Percentiles rank a stretch among this genome's conserved stretches.
Evolutionary conservation across 495 filamentous ascomycete genomes (phyloP).

Genomic region (Penicillium antarcticum): DNA sequence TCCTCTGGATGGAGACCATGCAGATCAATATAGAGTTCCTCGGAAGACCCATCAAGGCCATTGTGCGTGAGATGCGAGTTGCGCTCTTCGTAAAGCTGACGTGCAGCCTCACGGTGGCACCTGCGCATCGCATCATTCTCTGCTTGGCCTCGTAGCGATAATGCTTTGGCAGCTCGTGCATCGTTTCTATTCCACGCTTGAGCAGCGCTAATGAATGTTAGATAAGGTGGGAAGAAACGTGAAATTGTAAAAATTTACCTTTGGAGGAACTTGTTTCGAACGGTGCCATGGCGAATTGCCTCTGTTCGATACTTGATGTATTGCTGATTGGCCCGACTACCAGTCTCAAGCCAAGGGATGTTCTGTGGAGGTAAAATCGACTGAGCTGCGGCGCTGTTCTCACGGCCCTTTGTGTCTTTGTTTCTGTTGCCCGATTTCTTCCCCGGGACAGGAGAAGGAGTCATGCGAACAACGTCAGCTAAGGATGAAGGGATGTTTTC

Average conservation of each 20-base stretch:
- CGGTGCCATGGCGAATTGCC: conserved; percentile 92
- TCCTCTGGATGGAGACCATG: conserved; percentile 97
- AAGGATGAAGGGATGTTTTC: conserved; percentile 76
- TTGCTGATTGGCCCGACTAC: conserved; percentile 82
- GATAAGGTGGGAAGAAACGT: conserved; percentile 20
- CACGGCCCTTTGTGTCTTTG: conserved; percentile 55
- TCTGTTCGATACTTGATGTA: conserved; percentile 93
- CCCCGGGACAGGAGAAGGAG: conserved; percentile 66
- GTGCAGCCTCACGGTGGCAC: conserved; percentile 91
- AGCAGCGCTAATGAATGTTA: conserved; percentile 63
- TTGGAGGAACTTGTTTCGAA: conserved; percentile 96
- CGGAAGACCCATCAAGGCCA: conserved; percentile 38
- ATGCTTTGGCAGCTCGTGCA: conserved; percentile 90
- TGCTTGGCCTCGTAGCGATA: conserved; percentile 88
- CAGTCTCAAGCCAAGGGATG: conserved; percentile 96
- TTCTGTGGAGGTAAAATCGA: conserved; percentile 85
- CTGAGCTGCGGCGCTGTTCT: conserved; percentile 75
- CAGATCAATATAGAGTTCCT: conserved; percentile 90
- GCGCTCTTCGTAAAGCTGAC: conserved; percentile 88
- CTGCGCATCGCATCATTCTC: conserved; percentile 98
- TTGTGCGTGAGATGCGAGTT: conserved; percentile 62
- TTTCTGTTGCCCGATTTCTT: conserved; percentile 46
- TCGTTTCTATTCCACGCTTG: conserved; percentile 99
- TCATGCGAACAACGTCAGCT: conserved; percentile 92
- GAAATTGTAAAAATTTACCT: conserved; percentile 52